Conservation (phyloP, 1,284 basidiomycete species). For the Xerocomus nothofagi region DNA sequence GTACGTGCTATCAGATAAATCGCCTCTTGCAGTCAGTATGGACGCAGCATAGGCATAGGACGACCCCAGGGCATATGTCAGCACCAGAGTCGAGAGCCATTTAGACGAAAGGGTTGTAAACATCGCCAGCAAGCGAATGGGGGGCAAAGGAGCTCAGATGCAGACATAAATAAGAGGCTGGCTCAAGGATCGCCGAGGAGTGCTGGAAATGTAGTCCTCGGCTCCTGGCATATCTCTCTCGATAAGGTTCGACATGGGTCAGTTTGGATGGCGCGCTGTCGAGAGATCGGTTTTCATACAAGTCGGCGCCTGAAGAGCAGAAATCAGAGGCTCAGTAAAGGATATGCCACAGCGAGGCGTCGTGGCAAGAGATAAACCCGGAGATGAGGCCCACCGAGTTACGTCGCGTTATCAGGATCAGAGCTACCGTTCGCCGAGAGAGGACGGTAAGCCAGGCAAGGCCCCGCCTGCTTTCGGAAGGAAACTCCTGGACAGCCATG, state of each 20-base stretch:
- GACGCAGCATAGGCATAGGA: conserved; percentile 13
- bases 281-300: conserved; percentile 1
- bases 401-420: conserved; percentile 1
- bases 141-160: conserved; percentile 4
- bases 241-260: conserved; percentile 18
- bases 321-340: conserved; percentile 8
- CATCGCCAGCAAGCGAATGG: neutral
- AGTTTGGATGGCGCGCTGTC: conserved; percentile 15
- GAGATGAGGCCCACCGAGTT: conserved; percentile 10
- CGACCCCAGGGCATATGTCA: conserved; percentile 12
- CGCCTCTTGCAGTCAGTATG: conserved; percentile 3
- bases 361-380: conserved; percentile 11
- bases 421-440: conserved; percentile 5
- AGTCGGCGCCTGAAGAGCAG: conserved; percentile 8
- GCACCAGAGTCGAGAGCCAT: conserved; percentile 8
- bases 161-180: conserved; percentile 7
- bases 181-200: conserved; percentile 5
- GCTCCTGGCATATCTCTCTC: conserved; percentile 11
- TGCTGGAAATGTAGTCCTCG: conserved; percentile 13
- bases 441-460: conserved; percentile 10
- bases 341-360: conserved; percentile 11
- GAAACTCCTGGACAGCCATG: conserved; percentile 12
- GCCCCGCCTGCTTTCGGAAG: neutral
- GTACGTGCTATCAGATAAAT: conserved; percentile 33
- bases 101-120: conserved; percentile 1